These are phyloP conservation scores for Pleodorina starrii DNA, from an alignment of 139 green algal species.

Conservation along the genomic window DNA sequence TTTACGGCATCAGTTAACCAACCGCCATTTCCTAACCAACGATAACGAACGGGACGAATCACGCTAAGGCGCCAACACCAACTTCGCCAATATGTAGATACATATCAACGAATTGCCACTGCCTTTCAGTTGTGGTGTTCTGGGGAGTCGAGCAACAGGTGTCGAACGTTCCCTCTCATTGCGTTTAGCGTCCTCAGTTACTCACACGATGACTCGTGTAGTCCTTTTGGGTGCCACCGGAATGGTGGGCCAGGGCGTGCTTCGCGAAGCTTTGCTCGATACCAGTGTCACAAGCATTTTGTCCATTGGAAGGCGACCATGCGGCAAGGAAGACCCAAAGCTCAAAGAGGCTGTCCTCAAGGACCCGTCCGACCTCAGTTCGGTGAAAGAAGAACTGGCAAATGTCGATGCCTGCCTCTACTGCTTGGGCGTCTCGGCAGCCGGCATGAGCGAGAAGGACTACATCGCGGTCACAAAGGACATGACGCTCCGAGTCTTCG, in stretches of 20 bases:
- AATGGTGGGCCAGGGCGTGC: slow-evolving; percentile 1
- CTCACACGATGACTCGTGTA: slow-evolving; percentile 22
- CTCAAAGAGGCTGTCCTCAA: not conserved
- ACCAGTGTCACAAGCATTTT: not conserved
- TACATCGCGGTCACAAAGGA: slow-evolving; percentile 20
- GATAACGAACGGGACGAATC: too few relatives aligned
- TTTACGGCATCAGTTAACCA: too few relatives aligned
- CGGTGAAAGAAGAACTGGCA: not conserved
- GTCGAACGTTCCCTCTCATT: too few relatives aligned
- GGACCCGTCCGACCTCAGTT: not conserved
- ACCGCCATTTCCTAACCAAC: too few relatives aligned
- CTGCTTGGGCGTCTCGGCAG: not conserved
- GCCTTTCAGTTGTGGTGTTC: too few relatives aligned
- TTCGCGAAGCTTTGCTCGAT: slow-evolving; percentile 4
- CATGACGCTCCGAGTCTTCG: slow-evolving; percentile 3
- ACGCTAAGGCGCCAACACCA: too few relatives aligned
- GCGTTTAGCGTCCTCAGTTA: too few relatives aligned
- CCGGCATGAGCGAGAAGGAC: not conserved
- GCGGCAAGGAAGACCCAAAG: slow-evolving; percentile 12
- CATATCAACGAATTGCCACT: too few relatives aligned
- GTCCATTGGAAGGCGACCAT: not conserved
- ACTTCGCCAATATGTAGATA: too few relatives aligned
- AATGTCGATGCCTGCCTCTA: slow-evolving; percentile 29
- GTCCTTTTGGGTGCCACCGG: slow-evolving; percentile 25
- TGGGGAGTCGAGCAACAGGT: too few relatives aligned